Evolutionary conservation across 805 yeast species (phyloP).

Genomic region (Yamadazyma endophytica): DNA sequence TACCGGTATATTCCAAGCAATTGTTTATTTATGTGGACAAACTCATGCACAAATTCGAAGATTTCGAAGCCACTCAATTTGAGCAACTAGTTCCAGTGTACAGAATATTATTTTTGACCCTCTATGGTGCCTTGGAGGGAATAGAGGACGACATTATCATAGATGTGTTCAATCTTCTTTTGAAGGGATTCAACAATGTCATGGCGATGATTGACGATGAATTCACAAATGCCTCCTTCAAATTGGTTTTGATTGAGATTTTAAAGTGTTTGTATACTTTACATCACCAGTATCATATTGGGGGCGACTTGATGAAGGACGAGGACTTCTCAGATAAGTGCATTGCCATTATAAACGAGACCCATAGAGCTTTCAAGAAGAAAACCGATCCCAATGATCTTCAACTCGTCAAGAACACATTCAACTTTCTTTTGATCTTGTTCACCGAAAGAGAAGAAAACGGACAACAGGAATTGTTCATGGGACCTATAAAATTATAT

Average conservation of each 20-base stretch:
- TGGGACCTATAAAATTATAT: constrained; percentile 2
- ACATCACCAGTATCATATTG: constrained; percentile 17
- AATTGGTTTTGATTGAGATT: constrained; percentile 15
- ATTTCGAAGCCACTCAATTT: constrained; percentile 7
- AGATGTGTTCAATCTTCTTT: constrained; percentile 10
- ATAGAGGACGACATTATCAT: constrained; percentile 6
- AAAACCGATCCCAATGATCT: background rate
- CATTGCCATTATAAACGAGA: constrained; percentile 6
- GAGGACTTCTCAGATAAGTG: constrained; percentile 11
- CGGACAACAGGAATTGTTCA: constrained; percentile 4
- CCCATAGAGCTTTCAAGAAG: constrained; percentile 1
- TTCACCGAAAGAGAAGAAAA: constrained; percentile 8
- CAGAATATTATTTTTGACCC: constrained; percentile 20
- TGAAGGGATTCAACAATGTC: constrained; percentile 13
- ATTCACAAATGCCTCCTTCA: constrained; percentile 5
- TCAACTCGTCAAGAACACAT: constrained; percentile 8
- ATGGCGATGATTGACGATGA: constrained; percentile 2
- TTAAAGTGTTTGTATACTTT: constrained; percentile 22
- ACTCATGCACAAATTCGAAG: constrained; percentile 6
- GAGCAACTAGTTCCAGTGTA: constrained; percentile 17
- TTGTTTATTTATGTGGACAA: constrained; percentile 8
- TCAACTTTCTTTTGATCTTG: constrained; percentile 11
- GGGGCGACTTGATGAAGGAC: constrained; percentile 8
- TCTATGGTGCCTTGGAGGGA: constrained; percentile 17
- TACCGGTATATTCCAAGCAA: constrained; percentile 14